Base-by-base conservation (phyloP, 768 basidiomycete species). In the Amanita rubescens region DNA sequence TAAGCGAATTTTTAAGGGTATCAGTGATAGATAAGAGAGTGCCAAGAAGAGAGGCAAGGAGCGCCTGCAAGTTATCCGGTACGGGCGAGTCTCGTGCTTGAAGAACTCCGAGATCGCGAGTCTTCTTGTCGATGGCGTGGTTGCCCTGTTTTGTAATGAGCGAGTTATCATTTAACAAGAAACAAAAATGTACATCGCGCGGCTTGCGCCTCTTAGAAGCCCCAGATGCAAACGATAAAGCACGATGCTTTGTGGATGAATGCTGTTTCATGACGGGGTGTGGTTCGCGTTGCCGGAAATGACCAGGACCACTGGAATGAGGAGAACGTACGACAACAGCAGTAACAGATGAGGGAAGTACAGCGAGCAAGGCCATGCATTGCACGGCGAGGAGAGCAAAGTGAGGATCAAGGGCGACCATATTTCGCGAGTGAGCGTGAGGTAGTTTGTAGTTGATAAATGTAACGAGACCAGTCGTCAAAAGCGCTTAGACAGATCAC, bases 381-480 rank as follows among this genome's bases (percentile, higher is more conserved):
- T 53, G 52, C 32, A 34, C 34, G 46, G 52, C 52, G 38, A 53
- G 42, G 14, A 53, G 8, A 25, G 52, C 41, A 17, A 53, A 27
- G 14, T 53, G 52, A 35, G 44, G 41, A 53, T 53, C 24, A 24
- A 53, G 33, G 34, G 52, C 44, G 34, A 53, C 43, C 52, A 53
- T 53, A 19, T 43, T 45, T 34, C 24, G 11, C 4, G 22, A 53
- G 24, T 8, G 52, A 42, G 24, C 15, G 43, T 53, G 20, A 17
- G 51, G 35, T 53, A 46, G 33, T 15, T 8, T 53, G 52, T 53
- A 20, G 24, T 17, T 25, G 20, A 10, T 45, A 46, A 53, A 46
- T 15, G 34, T 44, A 53, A 46, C 52, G 52, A 53, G n/a, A 53
- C 52, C 52, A 30, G 52, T 53, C 52, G 52, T 53, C 45, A 49